phyloP scores from a whole-genome alignment of 495 filamentous ascomycete species.

The Copromyces sp. region DNA sequence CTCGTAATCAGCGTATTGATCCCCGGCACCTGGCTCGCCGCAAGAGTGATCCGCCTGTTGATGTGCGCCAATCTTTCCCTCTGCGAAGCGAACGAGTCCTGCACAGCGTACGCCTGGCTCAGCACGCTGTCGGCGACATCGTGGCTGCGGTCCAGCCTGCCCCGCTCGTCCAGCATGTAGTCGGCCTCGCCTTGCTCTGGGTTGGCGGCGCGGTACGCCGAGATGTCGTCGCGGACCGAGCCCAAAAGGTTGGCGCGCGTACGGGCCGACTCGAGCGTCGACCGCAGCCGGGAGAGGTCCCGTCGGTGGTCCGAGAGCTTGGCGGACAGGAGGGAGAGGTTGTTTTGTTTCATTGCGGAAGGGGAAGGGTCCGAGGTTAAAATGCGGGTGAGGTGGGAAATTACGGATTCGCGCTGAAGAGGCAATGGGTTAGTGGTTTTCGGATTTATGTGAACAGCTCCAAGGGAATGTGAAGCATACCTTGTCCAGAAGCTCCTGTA shows the following conservation, averaged over 20 bases:
- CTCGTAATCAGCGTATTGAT: conserved; percentile 87
- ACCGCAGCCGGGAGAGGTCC: conserved; percentile 64
- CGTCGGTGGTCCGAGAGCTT: conserved; percentile 78
- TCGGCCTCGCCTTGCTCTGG: conserved; percentile 77
- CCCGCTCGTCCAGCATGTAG: conserved; percentile 91
- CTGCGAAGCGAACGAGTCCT: conserved; percentile 82
- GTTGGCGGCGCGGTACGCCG: conserved; percentile 73
- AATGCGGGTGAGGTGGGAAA: conserved; percentile 75
- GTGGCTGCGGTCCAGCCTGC: conserved; percentile 75
- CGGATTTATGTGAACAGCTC: neutral
- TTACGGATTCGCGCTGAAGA: conserved; percentile 64
- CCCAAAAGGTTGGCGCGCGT: conserved; percentile 85
- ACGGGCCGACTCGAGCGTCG: conserved; percentile 59
- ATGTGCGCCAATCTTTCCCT: conserved; percentile 77
- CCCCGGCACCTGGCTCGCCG: conserved; percentile 82
- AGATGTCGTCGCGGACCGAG: conserved; percentile 84
- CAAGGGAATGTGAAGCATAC: conserved; percentile 25
- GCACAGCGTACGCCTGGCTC: conserved; percentile 94
- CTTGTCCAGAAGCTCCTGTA: conserved; percentile 77
- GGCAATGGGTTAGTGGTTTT: neutral
- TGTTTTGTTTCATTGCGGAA: conserved; percentile 89
- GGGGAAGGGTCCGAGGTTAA: conserved; percentile 90
- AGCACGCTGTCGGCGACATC: conserved; percentile 82
- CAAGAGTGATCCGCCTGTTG: conserved; percentile 76
- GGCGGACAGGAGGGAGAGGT: conserved; percentile 84